Conservation (phyloP, 345 rosid genomes). For the Melaleuca alternifolia region DNA sequence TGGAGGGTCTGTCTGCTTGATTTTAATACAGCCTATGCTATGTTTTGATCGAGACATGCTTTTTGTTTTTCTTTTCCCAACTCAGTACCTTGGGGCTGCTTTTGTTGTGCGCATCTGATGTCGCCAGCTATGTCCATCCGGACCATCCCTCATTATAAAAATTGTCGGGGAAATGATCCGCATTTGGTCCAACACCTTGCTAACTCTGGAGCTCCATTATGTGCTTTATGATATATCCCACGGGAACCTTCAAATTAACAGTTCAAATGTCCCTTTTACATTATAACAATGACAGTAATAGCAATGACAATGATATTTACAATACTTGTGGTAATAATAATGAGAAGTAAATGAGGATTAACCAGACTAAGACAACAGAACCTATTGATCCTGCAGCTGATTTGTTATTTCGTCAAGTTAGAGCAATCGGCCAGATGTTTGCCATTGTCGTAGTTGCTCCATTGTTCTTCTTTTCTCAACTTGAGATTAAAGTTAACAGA, state of each 20-base stretch:
- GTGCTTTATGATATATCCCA: background rate
- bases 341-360: background rate
- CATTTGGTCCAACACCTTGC: background rate
- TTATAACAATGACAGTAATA: background rate
- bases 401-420: background rate
- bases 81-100: background rate
- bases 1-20: background rate
- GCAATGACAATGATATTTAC: background rate
- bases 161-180: background rate
- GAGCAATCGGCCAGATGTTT: background rate
- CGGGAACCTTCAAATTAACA: background rate
- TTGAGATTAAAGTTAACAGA: background rate
- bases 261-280: background rate
- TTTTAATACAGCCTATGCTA: background rate
- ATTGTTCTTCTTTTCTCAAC: background rate
- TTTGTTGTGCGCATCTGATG: background rate
- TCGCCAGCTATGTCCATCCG: background rate
- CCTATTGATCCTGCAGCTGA: background rate
- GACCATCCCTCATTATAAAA: background rate
- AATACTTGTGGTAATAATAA: background rate
- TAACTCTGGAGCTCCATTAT: background rate
- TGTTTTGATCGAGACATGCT: background rate
- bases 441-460: background rate
- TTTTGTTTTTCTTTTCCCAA: background rate
- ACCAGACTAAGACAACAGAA: background rate